These are phyloP conservation scores for Mucor lusitanicus DNA, from an alignment of 371 early-diverging fungal genomes.

Conservation along the genomic window DNA sequence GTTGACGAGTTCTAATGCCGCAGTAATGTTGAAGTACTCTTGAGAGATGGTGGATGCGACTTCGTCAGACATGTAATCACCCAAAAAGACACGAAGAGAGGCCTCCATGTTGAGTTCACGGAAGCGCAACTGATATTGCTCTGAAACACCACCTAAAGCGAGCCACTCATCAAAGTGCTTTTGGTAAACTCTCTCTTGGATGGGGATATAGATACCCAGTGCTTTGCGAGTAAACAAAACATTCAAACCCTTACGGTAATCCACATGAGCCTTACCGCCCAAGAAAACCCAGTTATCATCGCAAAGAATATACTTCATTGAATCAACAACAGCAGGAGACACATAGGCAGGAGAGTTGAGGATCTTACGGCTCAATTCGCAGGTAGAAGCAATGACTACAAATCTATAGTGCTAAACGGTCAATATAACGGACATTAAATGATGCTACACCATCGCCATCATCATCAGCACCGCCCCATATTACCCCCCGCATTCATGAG, in stretches of 20 bases:
- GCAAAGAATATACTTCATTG: conserved; percentile 53
- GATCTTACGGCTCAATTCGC: conserved; percentile 53
- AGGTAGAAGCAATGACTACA: conserved; percentile 56
- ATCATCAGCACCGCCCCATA: background rate
- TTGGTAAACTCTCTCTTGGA: conserved; percentile 48
- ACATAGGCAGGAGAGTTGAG: conserved; percentile 50
- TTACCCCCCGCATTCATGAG: conserved; percentile 7
- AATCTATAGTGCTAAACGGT: conserved; percentile 30
- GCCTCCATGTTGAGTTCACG: conserved; percentile 57
- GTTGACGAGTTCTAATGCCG: conserved; percentile 58
- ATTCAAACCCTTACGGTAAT: conserved; percentile 53
- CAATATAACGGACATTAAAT: conserved; percentile 5
- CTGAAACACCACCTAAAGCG: conserved; percentile 35
- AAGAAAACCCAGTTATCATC: conserved; percentile 57
- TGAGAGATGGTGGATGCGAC: conserved; percentile 47
- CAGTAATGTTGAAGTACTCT: conserved; percentile 56
- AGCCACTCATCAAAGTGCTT: conserved; percentile 52
- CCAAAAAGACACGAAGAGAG: conserved; percentile 55
- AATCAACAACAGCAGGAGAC: conserved; percentile 50
- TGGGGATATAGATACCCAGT: conserved; percentile 52
- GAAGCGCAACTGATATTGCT: conserved; percentile 50
- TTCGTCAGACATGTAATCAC: conserved; percentile 48
- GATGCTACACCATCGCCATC: background rate
- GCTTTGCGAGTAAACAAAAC: conserved; percentile 53
- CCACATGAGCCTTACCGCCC: conserved; percentile 51